Conservation (phyloP, 768 basidiomycete species). For the Kwoniella pini region DNA sequence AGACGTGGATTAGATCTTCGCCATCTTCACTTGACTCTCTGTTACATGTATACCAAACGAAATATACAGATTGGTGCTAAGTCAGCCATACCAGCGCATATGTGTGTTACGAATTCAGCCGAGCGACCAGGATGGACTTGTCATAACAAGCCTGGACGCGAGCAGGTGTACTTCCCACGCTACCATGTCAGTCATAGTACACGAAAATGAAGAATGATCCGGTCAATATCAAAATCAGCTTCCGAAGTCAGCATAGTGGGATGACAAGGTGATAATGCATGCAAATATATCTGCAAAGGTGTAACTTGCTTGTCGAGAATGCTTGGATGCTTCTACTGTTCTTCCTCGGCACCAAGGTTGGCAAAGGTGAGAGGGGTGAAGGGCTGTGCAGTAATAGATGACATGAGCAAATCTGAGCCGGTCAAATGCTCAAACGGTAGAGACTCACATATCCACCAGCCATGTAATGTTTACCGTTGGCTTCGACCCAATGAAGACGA, state of each 20-base stretch:
- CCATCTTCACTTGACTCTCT: too few relatives aligned
- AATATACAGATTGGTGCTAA: not conserved
- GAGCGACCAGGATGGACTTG: conserved; percentile 12
- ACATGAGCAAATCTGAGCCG: conserved; percentile 10
- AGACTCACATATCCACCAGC: conserved; percentile 69
- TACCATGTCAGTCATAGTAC: not conserved
- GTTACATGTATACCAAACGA: too few relatives aligned
- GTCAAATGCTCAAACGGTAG: conserved; percentile 3
- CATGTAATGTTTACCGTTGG: conserved; percentile 93
- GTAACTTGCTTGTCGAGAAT: not conserved
- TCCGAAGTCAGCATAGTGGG: too few relatives aligned
- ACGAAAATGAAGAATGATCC: conserved; percentile 2
- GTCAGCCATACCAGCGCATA: conserved; percentile 16
- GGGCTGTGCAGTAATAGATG: conserved; percentile 30
- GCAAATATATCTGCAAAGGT: not conserved
- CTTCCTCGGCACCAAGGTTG: conserved; percentile 44
- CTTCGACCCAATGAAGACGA: conserved; percentile 97
- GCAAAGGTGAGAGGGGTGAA: conserved; percentile 55
- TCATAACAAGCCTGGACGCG: conserved; percentile 16
- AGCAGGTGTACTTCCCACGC: not conserved
- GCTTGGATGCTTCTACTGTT: conserved; percentile 19
- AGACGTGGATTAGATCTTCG: too few relatives aligned
- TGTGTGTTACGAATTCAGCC: conserved; percentile 3
- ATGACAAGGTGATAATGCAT: not conserved
- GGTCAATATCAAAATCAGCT: not conserved